phyloP scores from a whole-genome alignment of 495 filamentous ascomycete species.

The Aspergillus sparsus region DNA sequence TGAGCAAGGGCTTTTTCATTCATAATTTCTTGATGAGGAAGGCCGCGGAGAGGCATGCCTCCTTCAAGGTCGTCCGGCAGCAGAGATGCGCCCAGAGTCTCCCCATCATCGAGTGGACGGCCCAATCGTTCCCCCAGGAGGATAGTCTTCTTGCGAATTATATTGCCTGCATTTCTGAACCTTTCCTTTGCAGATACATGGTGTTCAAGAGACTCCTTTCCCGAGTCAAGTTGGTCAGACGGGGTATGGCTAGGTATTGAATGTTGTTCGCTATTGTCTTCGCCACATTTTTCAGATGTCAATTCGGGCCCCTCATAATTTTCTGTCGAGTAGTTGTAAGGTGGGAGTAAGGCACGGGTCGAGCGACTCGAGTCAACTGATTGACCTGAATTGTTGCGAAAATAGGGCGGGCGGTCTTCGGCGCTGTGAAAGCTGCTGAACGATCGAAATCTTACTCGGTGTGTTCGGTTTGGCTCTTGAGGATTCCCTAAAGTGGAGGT shows the following conservation, averaged over 20 bases:
- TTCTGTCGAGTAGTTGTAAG: slow-evolving; percentile 13
- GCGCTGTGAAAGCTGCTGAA: slow-evolving; percentile 19
- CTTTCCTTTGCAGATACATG: slow-evolving; percentile 30
- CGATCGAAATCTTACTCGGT: slow-evolving; percentile 24
- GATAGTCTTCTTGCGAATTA: slow-evolving; percentile 41
- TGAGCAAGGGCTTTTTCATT: slow-evolving; percentile 29
- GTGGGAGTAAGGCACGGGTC: slow-evolving; percentile 11
- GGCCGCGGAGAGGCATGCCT: slow-evolving; percentile 27
- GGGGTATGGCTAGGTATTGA: neutral
- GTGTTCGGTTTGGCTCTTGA: slow-evolving; percentile 3
- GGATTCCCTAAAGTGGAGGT: neutral
- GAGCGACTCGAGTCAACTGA: slow-evolving; percentile 21
- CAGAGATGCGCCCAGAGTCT: slow-evolving; percentile 35
- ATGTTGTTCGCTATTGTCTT: neutral
- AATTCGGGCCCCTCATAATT: neutral
- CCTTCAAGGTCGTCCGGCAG: slow-evolving; percentile 40
- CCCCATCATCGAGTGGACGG: slow-evolving; percentile 42
- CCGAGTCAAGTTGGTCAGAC: neutral
- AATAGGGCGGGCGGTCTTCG: slow-evolving; percentile 16
- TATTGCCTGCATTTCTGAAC: slow-evolving; percentile 36
- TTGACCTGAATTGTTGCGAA: slow-evolving; percentile 25
- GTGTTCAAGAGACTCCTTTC: slow-evolving; percentile 17
- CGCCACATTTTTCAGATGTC: neutral
- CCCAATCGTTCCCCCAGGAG: slow-evolving; percentile 40
- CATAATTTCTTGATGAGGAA: slow-evolving; percentile 23